Percentiles rank a stretch among this genome's conserved stretches.
Conservation (phyloP, 768 basidiomycete genomes). For the Sarcodon sp. region DNA sequence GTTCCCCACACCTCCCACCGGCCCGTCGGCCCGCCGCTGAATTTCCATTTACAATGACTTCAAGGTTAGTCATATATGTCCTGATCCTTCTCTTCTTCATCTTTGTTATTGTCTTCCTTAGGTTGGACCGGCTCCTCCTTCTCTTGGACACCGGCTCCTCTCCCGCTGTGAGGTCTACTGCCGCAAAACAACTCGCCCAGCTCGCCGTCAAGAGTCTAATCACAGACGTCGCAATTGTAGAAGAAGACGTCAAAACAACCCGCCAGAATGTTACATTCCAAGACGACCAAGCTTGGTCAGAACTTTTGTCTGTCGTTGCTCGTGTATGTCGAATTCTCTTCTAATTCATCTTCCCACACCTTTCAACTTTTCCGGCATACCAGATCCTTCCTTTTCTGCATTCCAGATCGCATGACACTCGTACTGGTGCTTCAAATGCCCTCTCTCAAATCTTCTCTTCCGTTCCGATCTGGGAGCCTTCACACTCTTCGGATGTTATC, state of each 20-base stretch:
- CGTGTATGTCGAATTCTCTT: conserved; percentile 37
- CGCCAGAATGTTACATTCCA: conserved; percentile 44
- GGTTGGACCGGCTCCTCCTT: conserved; percentile 94
- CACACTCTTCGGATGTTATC: neutral
- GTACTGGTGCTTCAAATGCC: conserved; percentile 80
- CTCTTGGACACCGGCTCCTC: conserved; percentile 94
- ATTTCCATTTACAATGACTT: conserved; percentile 58
- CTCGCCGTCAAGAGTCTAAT: conserved; percentile 80
- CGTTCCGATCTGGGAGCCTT: conserved; percentile 71
- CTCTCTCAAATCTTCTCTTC: conserved; percentile 78
- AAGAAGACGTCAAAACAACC: conserved; percentile 60
- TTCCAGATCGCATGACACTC: conserved; percentile 87
- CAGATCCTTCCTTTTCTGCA: conserved; percentile 87
- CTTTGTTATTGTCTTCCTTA: conserved; percentile 20
- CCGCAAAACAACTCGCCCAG: conserved; percentile 91
- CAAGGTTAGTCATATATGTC: conserved; percentile 34
- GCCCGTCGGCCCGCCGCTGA: conserved; percentile 33
- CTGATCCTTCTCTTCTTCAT: conserved; percentile 1
- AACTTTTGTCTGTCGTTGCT: conserved; percentile 84
- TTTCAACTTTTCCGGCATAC: neutral
- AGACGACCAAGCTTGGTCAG: conserved; percentile 77
- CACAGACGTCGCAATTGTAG: conserved; percentile 59
- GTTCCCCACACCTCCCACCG: neutral
- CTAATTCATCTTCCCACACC: neutral
- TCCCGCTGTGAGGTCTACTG: conserved; percentile 80